These are phyloP conservation scores for Puccinia novopanici DNA, from an alignment of 1,284 basidiomycete species.

Conservation along the genomic window DNA sequence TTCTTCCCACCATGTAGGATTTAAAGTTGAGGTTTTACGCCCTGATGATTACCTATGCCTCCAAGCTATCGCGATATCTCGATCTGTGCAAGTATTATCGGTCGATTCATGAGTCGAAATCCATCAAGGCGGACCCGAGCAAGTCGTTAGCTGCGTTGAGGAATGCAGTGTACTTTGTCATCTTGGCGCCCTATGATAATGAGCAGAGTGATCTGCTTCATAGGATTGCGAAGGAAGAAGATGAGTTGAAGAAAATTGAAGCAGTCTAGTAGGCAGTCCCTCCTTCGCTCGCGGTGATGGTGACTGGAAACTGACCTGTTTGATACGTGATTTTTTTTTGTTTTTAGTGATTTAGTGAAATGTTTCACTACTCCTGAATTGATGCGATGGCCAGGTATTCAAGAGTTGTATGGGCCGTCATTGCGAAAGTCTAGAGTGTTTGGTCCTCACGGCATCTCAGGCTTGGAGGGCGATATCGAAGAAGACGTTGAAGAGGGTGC, in stretches of 20 bases:
- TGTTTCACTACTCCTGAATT: constrained; percentile 93
- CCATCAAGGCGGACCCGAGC: constrained; percentile 53
- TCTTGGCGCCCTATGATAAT: constrained; percentile 89
- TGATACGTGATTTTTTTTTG: neutral
- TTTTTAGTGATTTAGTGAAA: constrained; percentile 81
- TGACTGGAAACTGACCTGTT: too few relatives aligned
- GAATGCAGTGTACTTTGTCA: constrained; percentile 90
- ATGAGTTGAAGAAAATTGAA: constrained; percentile 76
- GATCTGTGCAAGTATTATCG: constrained; percentile 94
- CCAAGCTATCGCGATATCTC: constrained; percentile 81
- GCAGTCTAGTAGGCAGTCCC: constrained; percentile 74
- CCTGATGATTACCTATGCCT: constrained; percentile 89
- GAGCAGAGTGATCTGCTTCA: constrained; percentile 97
- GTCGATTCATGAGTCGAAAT: constrained; percentile 91
- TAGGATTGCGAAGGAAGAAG: constrained; percentile 72
- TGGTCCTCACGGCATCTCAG: constrained; percentile 54
- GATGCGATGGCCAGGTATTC: constrained; percentile 98
- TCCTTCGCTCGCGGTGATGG: too few relatives aligned
- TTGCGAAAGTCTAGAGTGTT: constrained; percentile 81
- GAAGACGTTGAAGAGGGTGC: constrained; percentile 56
- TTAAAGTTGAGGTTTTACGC: constrained; percentile 95
- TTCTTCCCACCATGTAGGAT: constrained; percentile 69
- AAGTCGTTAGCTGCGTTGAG: constrained; percentile 57
- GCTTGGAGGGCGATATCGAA: constrained; percentile 55
- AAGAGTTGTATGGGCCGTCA: constrained; percentile 80